phyloP scores from a whole-genome alignment of 2,329 filamentous ascomycete species.

The Calonectria pauciramosa region DNA sequence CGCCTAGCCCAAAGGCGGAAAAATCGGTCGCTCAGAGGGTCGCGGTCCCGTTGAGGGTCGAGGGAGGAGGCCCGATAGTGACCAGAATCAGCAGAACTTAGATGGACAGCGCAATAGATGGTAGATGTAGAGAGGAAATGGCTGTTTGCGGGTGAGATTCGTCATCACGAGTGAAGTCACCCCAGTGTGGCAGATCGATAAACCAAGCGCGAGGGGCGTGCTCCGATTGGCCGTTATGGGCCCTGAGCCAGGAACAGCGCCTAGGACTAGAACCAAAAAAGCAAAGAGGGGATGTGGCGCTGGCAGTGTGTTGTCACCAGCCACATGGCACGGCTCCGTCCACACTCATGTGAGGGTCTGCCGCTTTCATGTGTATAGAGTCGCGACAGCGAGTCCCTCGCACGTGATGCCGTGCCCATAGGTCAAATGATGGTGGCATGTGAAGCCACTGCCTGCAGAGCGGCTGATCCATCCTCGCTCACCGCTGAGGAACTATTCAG shows the following conservation, averaged over 20 bases:
- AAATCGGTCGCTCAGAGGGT: neutral
- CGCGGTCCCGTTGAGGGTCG: neutral
- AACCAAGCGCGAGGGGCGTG: conserved; percentile 30
- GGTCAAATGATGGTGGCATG: neutral
- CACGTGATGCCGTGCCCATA: neutral
- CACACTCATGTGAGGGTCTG: neutral
- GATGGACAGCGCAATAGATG: neutral
- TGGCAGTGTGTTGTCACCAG: conserved; percentile 3
- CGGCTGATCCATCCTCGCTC: neutral
- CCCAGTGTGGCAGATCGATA: conserved; percentile 42
- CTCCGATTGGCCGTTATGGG: conserved; percentile 35
- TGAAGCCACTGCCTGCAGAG: neutral
- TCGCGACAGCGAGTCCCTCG: neutral
- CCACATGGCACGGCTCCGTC: conserved; percentile 4
- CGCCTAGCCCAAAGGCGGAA: conserved; percentile 8
- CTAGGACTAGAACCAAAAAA: conserved; percentile 12
- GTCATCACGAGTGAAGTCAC: conserved; percentile 44
- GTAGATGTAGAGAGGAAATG: conserved; percentile 30
- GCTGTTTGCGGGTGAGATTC: conserved; percentile 46
- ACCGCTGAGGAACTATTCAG: neutral
- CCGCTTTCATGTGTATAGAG: neutral
- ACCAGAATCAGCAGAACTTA: neutral
- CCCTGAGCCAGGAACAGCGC: conserved; percentile 39
- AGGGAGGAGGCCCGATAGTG: conserved; percentile 32
- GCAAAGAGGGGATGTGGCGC: conserved; percentile 17